Evolutionary conservation across 495 filamentous ascomycete genomes (phyloP).

Genomic region (Aspergillus sparsus): DNA sequence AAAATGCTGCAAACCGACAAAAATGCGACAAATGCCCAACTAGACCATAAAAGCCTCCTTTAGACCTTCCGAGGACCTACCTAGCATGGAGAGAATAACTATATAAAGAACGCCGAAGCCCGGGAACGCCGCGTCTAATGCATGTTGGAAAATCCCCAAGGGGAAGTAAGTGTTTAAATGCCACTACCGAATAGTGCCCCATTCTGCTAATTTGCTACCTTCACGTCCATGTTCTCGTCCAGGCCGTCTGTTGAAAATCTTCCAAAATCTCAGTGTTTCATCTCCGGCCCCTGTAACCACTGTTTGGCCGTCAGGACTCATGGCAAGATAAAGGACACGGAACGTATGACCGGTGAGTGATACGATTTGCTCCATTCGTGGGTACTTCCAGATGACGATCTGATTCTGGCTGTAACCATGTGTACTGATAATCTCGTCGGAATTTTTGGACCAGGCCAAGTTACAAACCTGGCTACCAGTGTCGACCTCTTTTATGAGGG

Average conservation of each 20-base stretch:
- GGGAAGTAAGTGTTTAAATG: conserved; percentile 17
- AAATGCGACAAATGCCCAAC: conserved; percentile 42
- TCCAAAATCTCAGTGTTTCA: conserved; percentile 96
- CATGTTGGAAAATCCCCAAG: conserved; percentile 28
- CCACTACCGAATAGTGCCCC: conserved; percentile 68
- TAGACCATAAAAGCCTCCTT: conserved; percentile 29
- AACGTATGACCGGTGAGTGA: conserved; percentile 95
- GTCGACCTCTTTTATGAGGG: conserved; percentile 80
- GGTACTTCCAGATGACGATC: conserved; percentile 99
- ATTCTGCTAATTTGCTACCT: conserved; percentile 62
- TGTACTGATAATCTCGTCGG: conserved; percentile 93
- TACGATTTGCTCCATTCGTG: conserved; percentile 93
- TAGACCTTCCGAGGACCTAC: conserved; percentile 33
- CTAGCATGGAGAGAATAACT: conserved; percentile 23
- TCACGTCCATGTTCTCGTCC: conserved; percentile 53
- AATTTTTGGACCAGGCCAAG: conserved; percentile 91
- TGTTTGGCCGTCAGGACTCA: conserved; percentile 92
- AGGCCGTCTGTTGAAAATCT: conserved; percentile 75
- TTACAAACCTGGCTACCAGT: conserved; percentile 98
- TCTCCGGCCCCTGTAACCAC: conserved; percentile 97
- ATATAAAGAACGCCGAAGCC: conserved; percentile 30
- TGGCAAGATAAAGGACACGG: conserved; percentile 91
- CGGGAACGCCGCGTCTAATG: conserved; percentile 45
- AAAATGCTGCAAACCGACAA: conserved; percentile 33
- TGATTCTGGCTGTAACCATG: conserved; percentile 98